Conservation (phyloP, 176 grass and related monocot genomes). For the Urochloa ruziziensis region DNA sequence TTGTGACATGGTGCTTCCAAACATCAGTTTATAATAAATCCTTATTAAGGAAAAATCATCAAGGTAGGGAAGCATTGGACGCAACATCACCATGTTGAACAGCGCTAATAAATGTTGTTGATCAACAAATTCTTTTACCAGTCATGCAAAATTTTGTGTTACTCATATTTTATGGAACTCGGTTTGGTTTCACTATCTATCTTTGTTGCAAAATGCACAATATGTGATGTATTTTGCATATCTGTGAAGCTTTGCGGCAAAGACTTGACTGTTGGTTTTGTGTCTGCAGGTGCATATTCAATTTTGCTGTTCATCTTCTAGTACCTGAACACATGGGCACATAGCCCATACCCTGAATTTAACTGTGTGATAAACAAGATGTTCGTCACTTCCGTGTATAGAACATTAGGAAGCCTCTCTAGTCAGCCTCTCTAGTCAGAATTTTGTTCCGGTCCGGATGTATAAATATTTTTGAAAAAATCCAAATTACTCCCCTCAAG, state of each 20-base stretch:
- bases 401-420: not conserved
- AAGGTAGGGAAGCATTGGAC: not conserved
- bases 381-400: not conserved
- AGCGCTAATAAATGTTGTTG: not conserved
- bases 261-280: not conserved
- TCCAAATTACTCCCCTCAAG: too few species aligned
- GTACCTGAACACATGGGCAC: not conserved
- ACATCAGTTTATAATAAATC: not conserved
- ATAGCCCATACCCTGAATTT: not conserved
- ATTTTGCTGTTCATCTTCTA: not conserved
- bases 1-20: not conserved
- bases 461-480: too few species aligned
- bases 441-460: not conserved
- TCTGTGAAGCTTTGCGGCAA: not conserved
- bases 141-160: not conserved
- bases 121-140: not conserved
- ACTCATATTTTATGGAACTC: not conserved
- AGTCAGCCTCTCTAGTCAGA: not conserved
- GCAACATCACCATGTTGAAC: not conserved
- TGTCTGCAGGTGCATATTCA: conserved; percentile 16
- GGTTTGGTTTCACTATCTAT: not conserved
- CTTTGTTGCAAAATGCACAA: not conserved
- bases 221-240: not conserved
- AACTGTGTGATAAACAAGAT: not conserved
- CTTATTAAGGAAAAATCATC: not conserved